Evolutionary conservation across 2,329 filamentous ascomycete species (phyloP).

Genomic region (Berkeleyomyces rouxiae): DNA sequence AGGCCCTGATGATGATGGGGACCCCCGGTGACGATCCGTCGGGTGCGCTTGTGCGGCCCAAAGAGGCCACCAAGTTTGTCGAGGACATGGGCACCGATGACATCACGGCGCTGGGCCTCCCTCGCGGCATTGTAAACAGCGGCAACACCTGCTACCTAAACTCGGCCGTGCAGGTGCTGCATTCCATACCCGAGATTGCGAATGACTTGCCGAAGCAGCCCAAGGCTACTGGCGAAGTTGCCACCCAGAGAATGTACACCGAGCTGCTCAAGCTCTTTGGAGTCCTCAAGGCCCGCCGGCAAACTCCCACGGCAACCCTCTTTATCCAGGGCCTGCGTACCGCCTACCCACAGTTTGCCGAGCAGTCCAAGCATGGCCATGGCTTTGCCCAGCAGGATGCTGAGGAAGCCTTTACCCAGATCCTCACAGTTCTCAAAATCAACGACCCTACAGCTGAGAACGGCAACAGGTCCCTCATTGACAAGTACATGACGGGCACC

Average conservation of each 20-base stretch:
- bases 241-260: conserved; percentile 6
- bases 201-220: conserved; percentile 46
- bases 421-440: conserved; percentile 60
- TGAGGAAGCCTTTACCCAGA: conserved; percentile 95
- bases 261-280: conserved; percentile 41
- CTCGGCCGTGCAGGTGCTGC: conserved; percentile 83
- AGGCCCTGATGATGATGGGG: conserved; percentile 93
- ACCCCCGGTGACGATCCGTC: conserved; percentile 52
- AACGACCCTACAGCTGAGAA: not conserved
- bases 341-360: conserved; percentile 82
- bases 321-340: conserved; percentile 69
- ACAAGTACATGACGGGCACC: conserved; percentile 75
- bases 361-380: conserved; percentile 63
- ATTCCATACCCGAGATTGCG: conserved; percentile 80
- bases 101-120: conserved; percentile 60
- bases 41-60: conserved; percentile 49
- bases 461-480: conserved; percentile 53
- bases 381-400: conserved; percentile 97
- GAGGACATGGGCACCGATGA: conserved; percentile 98
- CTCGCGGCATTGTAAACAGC: conserved; percentile 76
- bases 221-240: conserved; percentile 38
- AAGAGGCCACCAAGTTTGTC: conserved; percentile 69
- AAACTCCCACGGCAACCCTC: conserved; percentile 65
- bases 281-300: conserved; percentile 61
- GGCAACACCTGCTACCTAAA: conserved; percentile 99